A percentile compares a stretch with the other conserved stretches of the same genome.
Conservation (phyloP, 371 early-diverging fungal species). For the Mortierella sp. region DNA sequence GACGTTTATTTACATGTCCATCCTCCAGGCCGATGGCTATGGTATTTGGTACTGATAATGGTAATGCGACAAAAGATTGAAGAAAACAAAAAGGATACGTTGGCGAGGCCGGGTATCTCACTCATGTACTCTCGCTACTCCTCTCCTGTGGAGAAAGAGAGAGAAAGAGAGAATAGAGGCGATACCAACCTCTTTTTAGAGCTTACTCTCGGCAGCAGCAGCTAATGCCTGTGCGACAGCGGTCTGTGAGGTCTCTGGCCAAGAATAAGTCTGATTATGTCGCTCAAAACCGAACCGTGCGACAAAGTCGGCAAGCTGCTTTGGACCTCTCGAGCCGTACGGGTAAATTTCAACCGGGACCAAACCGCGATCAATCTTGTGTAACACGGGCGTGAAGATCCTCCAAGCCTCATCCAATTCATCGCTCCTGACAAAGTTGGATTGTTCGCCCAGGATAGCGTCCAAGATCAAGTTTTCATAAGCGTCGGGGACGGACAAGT, state of each 20-base stretch:
- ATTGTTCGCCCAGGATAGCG: conserved; percentile 86
- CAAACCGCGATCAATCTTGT: conserved; percentile 78
- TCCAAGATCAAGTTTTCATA: conserved; percentile 92
- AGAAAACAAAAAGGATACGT: too few species aligned
- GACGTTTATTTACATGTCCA: too few species aligned
- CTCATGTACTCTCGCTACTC: too few species aligned
- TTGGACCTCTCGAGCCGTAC: conserved; percentile 90
- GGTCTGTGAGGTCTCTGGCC: conserved; percentile 51
- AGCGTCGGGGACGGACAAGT: conserved; percentile 90
- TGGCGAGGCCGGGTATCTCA: too few species aligned
- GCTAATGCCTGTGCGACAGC: not conserved
- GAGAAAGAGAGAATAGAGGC: too few species aligned
- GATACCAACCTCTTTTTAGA: too few species aligned
- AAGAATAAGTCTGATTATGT: conserved; percentile 33
- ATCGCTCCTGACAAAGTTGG: conserved; percentile 95
- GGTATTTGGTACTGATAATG: too few species aligned
- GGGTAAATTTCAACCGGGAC: conserved; percentile 79
- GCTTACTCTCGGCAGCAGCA: conserved; percentile 30
- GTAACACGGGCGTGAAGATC: conserved; percentile 93
- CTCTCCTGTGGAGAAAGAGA: too few species aligned
- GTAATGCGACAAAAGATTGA: too few species aligned
- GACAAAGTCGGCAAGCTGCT: conserved; percentile 74
- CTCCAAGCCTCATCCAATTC: conserved; percentile 95
- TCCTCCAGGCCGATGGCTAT: too few species aligned
- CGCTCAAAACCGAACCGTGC: conserved; percentile 72